phyloP scores from a whole-genome alignment of 2,329 filamentous ascomycete genomes.

The Monosporascus sp. region DNA sequence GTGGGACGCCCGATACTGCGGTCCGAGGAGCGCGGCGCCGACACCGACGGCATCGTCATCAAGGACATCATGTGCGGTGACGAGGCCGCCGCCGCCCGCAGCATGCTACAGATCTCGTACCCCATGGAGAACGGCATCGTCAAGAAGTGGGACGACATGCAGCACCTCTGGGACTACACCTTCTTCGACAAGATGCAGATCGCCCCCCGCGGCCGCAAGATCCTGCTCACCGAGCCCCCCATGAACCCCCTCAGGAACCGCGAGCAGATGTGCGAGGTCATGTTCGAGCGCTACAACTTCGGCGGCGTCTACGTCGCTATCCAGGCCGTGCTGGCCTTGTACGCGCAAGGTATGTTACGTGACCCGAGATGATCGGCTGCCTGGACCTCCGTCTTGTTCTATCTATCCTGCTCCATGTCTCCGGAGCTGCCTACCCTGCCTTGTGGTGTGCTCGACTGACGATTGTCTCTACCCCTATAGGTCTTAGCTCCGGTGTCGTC shows the following conservation, averaged over 20 bases:
- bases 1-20: constrained; percentile 96
- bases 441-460: background rate
- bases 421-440: background rate
- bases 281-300: constrained; percentile 97
- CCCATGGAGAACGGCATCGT: constrained; percentile 99
- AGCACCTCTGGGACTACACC: constrained; percentile 98
- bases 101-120: constrained; percentile 97
- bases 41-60: constrained; percentile 60
- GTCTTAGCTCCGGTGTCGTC: constrained; percentile 89
- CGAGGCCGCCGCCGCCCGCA: constrained; percentile 90
- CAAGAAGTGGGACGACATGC: constrained; percentile 99
- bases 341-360: constrained; percentile 72
- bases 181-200: constrained; percentile 97
- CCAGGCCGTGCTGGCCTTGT: constrained; percentile 91
- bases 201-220: constrained; percentile 88
- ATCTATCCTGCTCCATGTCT: background rate
- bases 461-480: constrained; percentile 33
- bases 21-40: constrained; percentile 74
- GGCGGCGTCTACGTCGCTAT: constrained; percentile 97
- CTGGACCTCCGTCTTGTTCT: background rate
- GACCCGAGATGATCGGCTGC: too few species aligned
- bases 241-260: constrained; percentile 97
- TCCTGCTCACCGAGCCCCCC: constrained; percentile 91
- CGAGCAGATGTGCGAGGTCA: constrained; percentile 97
- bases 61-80: constrained; percentile 99